Evolutionary conservation across 108 stramenopile genomes (phyloP).

Genomic region (Fistulifera pelliculosa): DNA sequence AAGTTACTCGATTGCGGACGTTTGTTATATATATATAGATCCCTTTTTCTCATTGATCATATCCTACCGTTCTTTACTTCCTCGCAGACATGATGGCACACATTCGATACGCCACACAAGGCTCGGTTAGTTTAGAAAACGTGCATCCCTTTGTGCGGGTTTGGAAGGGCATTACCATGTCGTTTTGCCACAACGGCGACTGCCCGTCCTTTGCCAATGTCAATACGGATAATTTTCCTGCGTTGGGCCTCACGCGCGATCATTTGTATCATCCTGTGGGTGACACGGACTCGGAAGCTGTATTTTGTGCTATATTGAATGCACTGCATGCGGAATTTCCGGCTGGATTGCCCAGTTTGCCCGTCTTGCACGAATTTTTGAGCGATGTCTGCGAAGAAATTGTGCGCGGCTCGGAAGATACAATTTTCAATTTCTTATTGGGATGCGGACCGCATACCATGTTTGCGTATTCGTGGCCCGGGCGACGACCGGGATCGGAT

Average conservation of each 20-base stretch:
- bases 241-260: conserved; percentile 10
- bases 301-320: conserved; percentile 88
- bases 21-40: background rate
- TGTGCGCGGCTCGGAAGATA: conserved; percentile 38
- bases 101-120: conserved; percentile 85
- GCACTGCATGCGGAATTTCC: conserved; percentile 63
- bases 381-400: conserved; percentile 59
- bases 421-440: conserved; percentile 84
- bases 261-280: conserved; percentile 65
- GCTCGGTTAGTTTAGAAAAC: conserved; percentile 67
- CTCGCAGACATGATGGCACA: conserved; percentile 80
- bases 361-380: conserved; percentile 65
- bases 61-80: background rate
- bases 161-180: conserved; percentile 76
- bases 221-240: background rate
- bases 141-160: conserved; percentile 89
- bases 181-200: conserved; percentile 90
- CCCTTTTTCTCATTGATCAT: background rate
- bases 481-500: conserved; percentile 56
- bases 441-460: conserved; percentile 61
- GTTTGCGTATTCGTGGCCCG: conserved; percentile 87
- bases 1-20: background rate
- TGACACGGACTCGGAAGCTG: conserved; percentile 86
- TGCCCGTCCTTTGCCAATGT: conserved; percentile 55
- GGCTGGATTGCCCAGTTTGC: conserved; percentile 54